A percentile compares a stretch with the other conserved stretches of the same genome.
Evolutionary conservation across 2,329 filamentous ascomycete species (phyloP).

Genomic region (Samsoniella hepiali): DNA sequence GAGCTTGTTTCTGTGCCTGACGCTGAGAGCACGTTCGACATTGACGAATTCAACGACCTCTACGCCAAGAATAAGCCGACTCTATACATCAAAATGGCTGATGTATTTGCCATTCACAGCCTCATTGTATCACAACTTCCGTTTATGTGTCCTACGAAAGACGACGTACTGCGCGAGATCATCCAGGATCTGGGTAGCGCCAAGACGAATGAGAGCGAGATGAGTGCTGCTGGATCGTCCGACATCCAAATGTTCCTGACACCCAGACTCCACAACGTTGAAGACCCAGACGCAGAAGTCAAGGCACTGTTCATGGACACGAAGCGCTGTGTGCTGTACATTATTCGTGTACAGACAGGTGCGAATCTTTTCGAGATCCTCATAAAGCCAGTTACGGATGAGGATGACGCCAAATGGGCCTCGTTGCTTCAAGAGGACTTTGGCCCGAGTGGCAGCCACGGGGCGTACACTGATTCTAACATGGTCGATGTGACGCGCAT

Average conservation of each 20-base stretch:
- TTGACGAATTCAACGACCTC: conserved; percentile 97
- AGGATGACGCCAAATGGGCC: conserved; percentile 89
- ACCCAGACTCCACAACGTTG: conserved; percentile 82
- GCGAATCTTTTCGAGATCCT: conserved; percentile 92
- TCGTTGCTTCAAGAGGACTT: conserved; percentile 80
- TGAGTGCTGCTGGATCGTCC: conserved; percentile 78
- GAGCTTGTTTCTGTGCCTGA: conserved; percentile 79
- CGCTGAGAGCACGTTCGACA: conserved; percentile 90
- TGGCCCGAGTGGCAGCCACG: conserved; percentile 61
- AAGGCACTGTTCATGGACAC: conserved; percentile 98
- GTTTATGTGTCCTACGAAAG: conserved; percentile 71
- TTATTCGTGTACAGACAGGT: conserved; percentile 93
- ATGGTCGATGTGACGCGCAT: conserved; percentile 86
- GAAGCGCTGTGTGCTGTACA: conserved; percentile 94
- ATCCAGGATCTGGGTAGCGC: conserved; percentile 92
- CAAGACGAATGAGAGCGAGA: conserved; percentile 93
- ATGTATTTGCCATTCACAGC: conserved; percentile 94
- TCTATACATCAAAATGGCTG: conserved; percentile 97
- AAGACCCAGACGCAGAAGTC: conserved; percentile 88
- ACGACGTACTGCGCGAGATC: conserved; percentile 87
- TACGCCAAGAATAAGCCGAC: conserved; percentile 96
- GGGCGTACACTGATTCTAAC: conserved; percentile 86
- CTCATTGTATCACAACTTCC: conserved; percentile 77
- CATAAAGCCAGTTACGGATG: conserved; percentile 78
- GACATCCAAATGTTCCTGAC: conserved; percentile 91